Evolutionary conservation across 2,329 filamentous ascomycete species (phyloP), one percentile per base, ranked within the genome.

Genomic region (Trichoderma cornu-damae): DNA sequence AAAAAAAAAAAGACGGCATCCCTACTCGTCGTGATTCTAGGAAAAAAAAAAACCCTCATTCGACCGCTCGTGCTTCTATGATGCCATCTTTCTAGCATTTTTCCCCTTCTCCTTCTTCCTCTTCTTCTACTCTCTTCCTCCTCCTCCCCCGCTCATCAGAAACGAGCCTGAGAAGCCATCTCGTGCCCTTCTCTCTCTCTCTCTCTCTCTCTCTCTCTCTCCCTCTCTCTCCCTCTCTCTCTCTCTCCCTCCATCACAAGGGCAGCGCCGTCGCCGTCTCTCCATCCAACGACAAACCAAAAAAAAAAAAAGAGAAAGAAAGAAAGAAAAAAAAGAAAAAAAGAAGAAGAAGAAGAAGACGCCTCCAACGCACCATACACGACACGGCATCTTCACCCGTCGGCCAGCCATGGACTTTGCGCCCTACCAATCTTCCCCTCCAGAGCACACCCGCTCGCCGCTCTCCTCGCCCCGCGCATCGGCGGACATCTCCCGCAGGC

Each of bases 341-440:
- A n/a, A n/a, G n/a, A n/a, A n/a, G n/a, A n/a, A n/a, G n/a, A n/a
- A n/a, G n/a, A n/a, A n/a, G n/a, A n/a, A n/a, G n/a, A n/a, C n/a
- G n/a, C n/a, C n/a, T n/a, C n/a, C n/a, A n/a, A n/a, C n/a, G n/a
- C n/a, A n/a, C n/a, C n/a, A n/a, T n/a, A n/a, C n/a, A n/a, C n/a
- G n/a, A n/a, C n/a, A n/a, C n/a, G n/a, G n/a, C n/a, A n/a, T n/a
- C n/a, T n/a, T n/a, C n/a, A n/a, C n/a, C n/a, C n/a, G n/a, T n/a
- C n/a, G n/a, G n/a, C n/a, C 61, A 60, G 76, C 66, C 57, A 94
- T 94, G 89, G 89, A 96, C 77, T 99, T 97, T 72, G 94, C 94
- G 44, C 94, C 94, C 35, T 99, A 97, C 75, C 94, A 97, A 77
- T 93, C 93, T 72, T 88, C 88, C 48, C 88, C 88, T 14, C 94